These are phyloP conservation scores for Pyrus pyrifolia DNA, from an alignment of 306 rosid species.

Conservation along the genomic window DNA sequence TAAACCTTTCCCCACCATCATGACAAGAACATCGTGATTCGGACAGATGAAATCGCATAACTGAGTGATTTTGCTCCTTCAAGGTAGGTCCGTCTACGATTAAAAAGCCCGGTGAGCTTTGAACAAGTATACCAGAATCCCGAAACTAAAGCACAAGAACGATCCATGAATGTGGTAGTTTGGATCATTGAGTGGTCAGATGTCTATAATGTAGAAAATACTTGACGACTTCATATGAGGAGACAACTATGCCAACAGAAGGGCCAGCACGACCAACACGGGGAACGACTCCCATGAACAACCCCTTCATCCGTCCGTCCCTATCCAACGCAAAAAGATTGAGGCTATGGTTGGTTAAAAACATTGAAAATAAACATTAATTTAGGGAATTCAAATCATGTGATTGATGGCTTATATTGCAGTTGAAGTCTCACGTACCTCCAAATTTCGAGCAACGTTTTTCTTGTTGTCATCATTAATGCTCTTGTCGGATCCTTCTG, in stretches of 20 bases:
- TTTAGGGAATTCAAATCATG: background rate
- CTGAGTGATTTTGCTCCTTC: background rate
- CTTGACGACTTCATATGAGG: constrained; percentile 84
- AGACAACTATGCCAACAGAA: constrained; percentile 87
- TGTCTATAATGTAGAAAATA: constrained; percentile 42
- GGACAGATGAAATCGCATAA: background rate
- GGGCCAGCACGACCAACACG: constrained; percentile 88
- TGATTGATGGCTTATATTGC: background rate
- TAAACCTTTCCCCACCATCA: background rate
- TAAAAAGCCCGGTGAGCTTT: background rate
- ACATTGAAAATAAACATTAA: background rate
- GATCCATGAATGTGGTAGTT: background rate
- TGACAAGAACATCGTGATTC: background rate
- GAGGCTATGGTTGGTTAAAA: constrained; percentile 1
- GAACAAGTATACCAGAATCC: background rate
- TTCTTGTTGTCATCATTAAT: constrained; percentile 75
- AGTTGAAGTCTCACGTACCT: constrained; percentile 31
- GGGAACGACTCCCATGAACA: constrained; percentile 78
- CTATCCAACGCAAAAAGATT: constrained; percentile 34
- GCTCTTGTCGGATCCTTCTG: constrained; percentile 68
- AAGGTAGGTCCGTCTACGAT: background rate
- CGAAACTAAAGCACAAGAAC: background rate
- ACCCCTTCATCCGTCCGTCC: constrained; percentile 79
- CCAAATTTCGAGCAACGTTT: constrained; percentile 79
- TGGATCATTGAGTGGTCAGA: constrained; percentile 19